These are phyloP conservation scores for Austroboletus eburneus DNA, from an alignment of 768 basidiomycete genomes.

Conservation along the genomic window DNA sequence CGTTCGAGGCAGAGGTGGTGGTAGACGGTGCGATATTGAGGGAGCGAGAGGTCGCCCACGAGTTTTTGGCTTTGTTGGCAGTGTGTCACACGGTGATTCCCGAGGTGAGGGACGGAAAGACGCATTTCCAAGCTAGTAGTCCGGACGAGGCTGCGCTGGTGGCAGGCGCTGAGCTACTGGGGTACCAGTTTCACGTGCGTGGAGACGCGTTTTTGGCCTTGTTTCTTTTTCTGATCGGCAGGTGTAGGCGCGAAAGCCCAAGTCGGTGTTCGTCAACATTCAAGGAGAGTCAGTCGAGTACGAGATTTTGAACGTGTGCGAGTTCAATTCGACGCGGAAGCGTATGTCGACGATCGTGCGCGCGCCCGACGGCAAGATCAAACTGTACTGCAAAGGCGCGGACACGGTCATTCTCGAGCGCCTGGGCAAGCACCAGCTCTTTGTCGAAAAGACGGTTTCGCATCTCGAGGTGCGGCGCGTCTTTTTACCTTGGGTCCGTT, in stretches of 20 bases:
- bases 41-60: constrained; percentile 54
- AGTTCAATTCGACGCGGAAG: constrained; percentile 97
- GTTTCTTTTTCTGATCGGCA: not conserved
- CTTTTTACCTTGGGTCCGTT: too few relatives aligned
- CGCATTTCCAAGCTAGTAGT: constrained; percentile 92
- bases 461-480: constrained; percentile 76
- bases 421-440: constrained; percentile 78
- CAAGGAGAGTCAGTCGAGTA: constrained; percentile 72
- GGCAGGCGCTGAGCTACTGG: constrained; percentile 85
- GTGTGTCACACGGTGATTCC: constrained; percentile 99
- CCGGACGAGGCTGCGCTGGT: constrained; percentile 98
- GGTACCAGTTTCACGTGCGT: constrained; percentile 91
- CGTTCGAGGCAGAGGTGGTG: constrained; percentile 46
- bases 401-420: constrained; percentile 97
- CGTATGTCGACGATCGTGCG: constrained; percentile 96
- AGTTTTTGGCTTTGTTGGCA: constrained; percentile 80
- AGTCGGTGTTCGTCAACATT: constrained; percentile 87
- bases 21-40: constrained; percentile 1
- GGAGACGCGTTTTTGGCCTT: not conserved
- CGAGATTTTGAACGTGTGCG: constrained; percentile 93
- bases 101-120: constrained; percentile 84
- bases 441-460: constrained; percentile 77
- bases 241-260: constrained; percentile 86
- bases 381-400: constrained; percentile 94
- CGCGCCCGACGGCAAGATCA: constrained; percentile 85